phyloP scores from a whole-genome alignment of 2,329 filamentous ascomycete genomes.

The Neofusicoccum umdonicola region DNA sequence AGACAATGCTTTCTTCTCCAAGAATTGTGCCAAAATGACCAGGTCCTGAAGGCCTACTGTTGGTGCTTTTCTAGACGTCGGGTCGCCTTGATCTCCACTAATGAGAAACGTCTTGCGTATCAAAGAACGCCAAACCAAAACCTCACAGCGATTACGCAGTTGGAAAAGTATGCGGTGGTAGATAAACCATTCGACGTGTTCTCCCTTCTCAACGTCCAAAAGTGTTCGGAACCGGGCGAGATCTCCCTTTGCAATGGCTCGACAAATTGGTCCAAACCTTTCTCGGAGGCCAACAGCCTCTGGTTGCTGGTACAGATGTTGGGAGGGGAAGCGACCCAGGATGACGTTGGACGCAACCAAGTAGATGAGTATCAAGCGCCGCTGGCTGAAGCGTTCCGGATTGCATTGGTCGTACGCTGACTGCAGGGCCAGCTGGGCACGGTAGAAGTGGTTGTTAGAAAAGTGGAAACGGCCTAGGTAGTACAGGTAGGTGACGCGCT shows the following conservation, averaged over 20 bases:
- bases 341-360: slow-evolving; percentile 81
- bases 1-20: slow-evolving; percentile 55
- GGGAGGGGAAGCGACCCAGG: slow-evolving; percentile 76
- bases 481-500: slow-evolving; percentile 90
- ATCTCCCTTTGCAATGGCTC: slow-evolving; percentile 70
- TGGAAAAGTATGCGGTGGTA: slow-evolving; percentile 72
- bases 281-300: slow-evolving; percentile 65
- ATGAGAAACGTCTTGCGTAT: slow-evolving; percentile 75
- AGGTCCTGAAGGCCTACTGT: slow-evolving; percentile 68
- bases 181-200: slow-evolving; percentile 62
- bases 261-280: slow-evolving; percentile 71
- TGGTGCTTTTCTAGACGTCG: slow-evolving; percentile 62
- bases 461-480: slow-evolving; percentile 91
- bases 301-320: slow-evolving; percentile 63
- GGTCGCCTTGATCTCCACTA: slow-evolving; percentile 67
- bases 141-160: slow-evolving; percentile 72
- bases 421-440: slow-evolving; percentile 72
- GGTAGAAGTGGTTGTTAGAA: slow-evolving; percentile 76
- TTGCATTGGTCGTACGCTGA: slow-evolving; percentile 74
- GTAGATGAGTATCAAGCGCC: slow-evolving; percentile 76
- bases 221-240: slow-evolving; percentile 70
- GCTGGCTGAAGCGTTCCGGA: slow-evolving; percentile 59
- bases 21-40: slow-evolving; percentile 61
- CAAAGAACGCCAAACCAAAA: slow-evolving; percentile 80
- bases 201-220: slow-evolving; percentile 38